These are phyloP conservation scores for Peterozyma toletana DNA, from an alignment of 805 yeast genomes.

Conservation along the genomic window DNA sequence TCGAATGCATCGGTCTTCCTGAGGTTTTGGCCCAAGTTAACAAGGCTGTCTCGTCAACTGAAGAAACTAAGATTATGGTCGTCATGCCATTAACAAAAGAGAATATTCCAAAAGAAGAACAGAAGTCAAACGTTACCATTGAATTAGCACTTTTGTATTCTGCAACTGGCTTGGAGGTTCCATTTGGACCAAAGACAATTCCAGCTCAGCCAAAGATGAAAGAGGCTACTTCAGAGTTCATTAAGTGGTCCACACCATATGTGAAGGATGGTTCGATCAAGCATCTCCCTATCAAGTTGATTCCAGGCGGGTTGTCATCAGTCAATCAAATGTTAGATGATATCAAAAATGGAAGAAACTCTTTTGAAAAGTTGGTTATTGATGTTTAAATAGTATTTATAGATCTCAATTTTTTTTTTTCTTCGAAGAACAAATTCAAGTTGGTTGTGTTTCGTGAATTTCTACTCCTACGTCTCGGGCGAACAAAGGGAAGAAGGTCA, in stretches of 20 bases:
- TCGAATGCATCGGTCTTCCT: slow-evolving; percentile 15
- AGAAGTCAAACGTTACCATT: slow-evolving; percentile 22
- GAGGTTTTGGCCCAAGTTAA: slow-evolving; percentile 24
- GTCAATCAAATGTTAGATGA: too few species aligned
- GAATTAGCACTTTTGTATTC: slow-evolving; percentile 26
- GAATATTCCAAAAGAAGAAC: slow-evolving; percentile 14
- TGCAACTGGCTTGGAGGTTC: slow-evolving; percentile 22
- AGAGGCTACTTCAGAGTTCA: slow-evolving; percentile 17
- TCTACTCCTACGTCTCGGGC: too few species aligned
- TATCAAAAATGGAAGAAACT: too few species aligned
- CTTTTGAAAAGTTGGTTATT: too few species aligned
- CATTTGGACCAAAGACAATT: slow-evolving; percentile 20
- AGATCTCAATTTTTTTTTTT: too few species aligned
- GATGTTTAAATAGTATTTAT: too few species aligned
- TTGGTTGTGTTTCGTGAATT: too few species aligned
- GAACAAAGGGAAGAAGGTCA: too few species aligned
- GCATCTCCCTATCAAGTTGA: slow-evolving; percentile 26
- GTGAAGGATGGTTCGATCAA: slow-evolving; percentile 20
- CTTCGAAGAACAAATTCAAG: too few species aligned
- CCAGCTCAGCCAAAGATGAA: slow-evolving; percentile 19
- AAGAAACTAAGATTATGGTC: slow-evolving; percentile 21
- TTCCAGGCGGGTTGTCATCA: slow-evolving; percentile 12
- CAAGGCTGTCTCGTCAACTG: slow-evolving; percentile 20
- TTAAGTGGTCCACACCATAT: slow-evolving; percentile 18
- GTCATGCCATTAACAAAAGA: slow-evolving; percentile 19